Percentiles rank a stretch among this genome's conserved stretches.
phyloP scores from a whole-genome alignment of 2,329 filamentous ascomycete species.

The Ceratocystis colombiana region DNA sequence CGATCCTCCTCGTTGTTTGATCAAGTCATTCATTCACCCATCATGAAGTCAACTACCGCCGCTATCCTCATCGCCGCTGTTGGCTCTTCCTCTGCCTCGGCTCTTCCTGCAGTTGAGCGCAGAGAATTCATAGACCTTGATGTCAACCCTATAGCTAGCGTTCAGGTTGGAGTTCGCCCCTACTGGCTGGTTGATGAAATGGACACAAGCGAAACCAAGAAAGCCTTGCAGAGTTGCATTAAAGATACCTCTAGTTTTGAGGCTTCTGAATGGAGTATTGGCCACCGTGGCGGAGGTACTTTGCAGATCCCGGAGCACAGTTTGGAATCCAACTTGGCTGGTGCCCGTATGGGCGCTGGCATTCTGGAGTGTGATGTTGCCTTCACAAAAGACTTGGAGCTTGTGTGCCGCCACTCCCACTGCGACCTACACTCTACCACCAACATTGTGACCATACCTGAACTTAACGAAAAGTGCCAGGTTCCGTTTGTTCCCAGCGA shows the following conservation, averaged over 20 bases:
- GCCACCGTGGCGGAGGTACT: slow-evolving; percentile 52
- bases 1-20: no score
- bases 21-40: background rate
- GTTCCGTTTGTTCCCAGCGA: slow-evolving; percentile 49
- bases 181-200: slow-evolving; percentile 56
- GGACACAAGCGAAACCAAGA: slow-evolving; percentile 50
- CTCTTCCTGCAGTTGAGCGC: background rate
- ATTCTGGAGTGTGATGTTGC: slow-evolving; percentile 58
- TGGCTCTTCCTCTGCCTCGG: slow-evolving; percentile 17
- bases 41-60: slow-evolving; percentile 19
- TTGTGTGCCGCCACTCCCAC: slow-evolving; percentile 59
- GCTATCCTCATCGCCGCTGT: slow-evolving; percentile 10
- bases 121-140: background rate
- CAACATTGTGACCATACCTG: slow-evolving; percentile 52
- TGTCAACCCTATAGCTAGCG: slow-evolving; percentile 35
- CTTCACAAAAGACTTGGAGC: slow-evolving; percentile 53
- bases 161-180: slow-evolving; percentile 54
- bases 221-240: slow-evolving; percentile 47
- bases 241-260: slow-evolving; percentile 39
- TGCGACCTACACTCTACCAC: slow-evolving; percentile 61
- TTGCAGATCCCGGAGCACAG: slow-evolving; percentile 57
- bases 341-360: slow-evolving; percentile 57
- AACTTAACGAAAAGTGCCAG: slow-evolving; percentile 55
- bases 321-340: slow-evolving; percentile 48
- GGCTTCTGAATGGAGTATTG: slow-evolving; percentile 48